These are phyloP conservation scores for Candida anglica DNA, from an alignment of 805 yeast genomes.

Conservation along the genomic window DNA sequence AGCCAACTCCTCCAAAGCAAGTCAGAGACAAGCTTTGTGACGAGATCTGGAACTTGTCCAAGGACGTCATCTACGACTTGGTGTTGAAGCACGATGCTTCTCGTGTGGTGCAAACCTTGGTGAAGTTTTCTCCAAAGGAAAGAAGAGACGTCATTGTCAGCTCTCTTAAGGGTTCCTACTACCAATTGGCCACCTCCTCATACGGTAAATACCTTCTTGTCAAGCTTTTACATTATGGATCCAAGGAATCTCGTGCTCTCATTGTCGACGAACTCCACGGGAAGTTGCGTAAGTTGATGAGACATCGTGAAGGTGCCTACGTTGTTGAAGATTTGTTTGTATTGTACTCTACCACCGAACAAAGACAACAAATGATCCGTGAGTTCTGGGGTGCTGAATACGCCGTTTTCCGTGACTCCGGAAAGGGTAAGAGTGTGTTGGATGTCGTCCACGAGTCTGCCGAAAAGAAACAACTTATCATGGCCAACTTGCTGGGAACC, in stretches of 20 bases:
- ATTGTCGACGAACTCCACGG: constrained; percentile 88
- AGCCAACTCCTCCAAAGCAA: constrained; percentile 73
- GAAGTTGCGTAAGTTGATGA: constrained; percentile 82
- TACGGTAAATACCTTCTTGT: constrained; percentile 91
- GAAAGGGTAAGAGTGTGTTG: constrained; percentile 55
- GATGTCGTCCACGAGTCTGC: constrained; percentile 65
- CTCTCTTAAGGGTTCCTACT: constrained; percentile 71
- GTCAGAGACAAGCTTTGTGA: constrained; percentile 73
- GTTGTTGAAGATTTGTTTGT: constrained; percentile 92
- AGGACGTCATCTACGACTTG: constrained; percentile 74
- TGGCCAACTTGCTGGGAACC: constrained; percentile 74
- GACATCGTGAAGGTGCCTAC: constrained; percentile 97
- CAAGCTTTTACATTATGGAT: constrained; percentile 88
- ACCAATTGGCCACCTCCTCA: constrained; percentile 82
- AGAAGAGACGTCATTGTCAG: constrained; percentile 68
- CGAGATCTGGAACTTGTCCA: constrained; percentile 80
- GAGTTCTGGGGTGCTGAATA: constrained; percentile 97
- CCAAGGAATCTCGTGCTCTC: constrained; percentile 69
- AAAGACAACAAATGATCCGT: constrained; percentile 84
- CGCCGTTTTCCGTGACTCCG: constrained; percentile 81
- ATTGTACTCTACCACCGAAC: constrained; percentile 78
- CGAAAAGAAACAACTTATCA: constrained; percentile 74
- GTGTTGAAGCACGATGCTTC: constrained; percentile 96
- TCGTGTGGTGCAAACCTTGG: constrained; percentile 89
- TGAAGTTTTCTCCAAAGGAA: constrained; percentile 78